These are phyloP conservation scores for Clarireedia homoeocarpa DNA, from an alignment of 2,329 filamentous ascomycete species.

Conservation along the genomic window DNA sequence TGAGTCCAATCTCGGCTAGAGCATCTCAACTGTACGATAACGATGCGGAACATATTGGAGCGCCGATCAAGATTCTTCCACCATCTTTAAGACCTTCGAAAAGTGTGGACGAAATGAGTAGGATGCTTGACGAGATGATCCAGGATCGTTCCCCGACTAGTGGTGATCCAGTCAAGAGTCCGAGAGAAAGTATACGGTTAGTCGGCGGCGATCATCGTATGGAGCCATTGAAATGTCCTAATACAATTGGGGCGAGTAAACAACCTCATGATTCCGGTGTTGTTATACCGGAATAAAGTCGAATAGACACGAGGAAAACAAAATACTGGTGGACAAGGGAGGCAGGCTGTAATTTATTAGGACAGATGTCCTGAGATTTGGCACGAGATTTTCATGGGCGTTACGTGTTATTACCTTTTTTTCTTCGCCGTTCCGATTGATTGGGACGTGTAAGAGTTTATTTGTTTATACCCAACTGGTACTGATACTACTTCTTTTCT, in stretches of 20 bases:
- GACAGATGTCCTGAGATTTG: no score
- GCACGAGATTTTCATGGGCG: not conserved
- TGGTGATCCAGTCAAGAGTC: constrained; percentile 60
- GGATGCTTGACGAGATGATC: constrained; percentile 94
- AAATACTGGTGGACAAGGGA: not conserved
- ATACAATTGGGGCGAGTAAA: not conserved
- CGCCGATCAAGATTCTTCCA: constrained; percentile 13
- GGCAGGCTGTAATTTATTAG: constrained; percentile 1
- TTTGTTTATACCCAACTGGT: constrained; percentile 13
- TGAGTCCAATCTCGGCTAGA: constrained; percentile 26
- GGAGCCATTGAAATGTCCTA: constrained; percentile 3
- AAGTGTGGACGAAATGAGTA: constrained; percentile 87
- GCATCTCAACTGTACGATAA: constrained; percentile 22
- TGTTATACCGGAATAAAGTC: constrained; percentile 1
- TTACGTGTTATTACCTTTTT: not conserved
- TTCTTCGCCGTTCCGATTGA: not conserved
- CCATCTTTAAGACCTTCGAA: constrained; percentile 33
- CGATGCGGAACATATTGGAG: constrained; percentile 6
- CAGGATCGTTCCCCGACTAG: constrained; percentile 69
- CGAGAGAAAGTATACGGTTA: constrained; percentile 58
- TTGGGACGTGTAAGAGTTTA: not conserved
- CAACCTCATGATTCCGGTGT: constrained; percentile 5
- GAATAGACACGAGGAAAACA: not conserved
- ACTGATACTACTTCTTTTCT: not conserved
- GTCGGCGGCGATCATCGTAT: constrained; percentile 32